These are phyloP conservation scores for Fusarium pilosicola DNA, from an alignment of 2,329 filamentous ascomycete species.

Conservation along the genomic window DNA sequence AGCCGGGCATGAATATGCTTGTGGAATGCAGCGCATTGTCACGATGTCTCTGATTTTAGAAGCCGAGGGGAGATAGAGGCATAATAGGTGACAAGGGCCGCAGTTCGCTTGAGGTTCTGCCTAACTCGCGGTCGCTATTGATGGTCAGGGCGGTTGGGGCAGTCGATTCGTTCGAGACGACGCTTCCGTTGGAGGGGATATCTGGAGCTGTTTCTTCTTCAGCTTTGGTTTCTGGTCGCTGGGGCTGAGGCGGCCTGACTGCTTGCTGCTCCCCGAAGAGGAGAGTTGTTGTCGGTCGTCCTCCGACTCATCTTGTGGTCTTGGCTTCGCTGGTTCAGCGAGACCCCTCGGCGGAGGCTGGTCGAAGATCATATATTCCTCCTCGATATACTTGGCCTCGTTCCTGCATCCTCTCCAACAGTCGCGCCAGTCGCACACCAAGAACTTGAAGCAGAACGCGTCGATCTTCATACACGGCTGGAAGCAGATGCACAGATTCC, in stretches of 20 bases:
- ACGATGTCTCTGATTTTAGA: constrained; percentile 49
- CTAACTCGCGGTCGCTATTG: constrained; percentile 50
- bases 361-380: constrained; percentile 71
- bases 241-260: constrained; percentile 47
- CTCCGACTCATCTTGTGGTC: constrained; percentile 38
- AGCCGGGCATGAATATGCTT: constrained; percentile 10
- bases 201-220: constrained; percentile 57
- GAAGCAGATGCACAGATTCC: constrained; percentile 96
- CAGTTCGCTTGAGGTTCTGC: constrained; percentile 54
- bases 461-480: constrained; percentile 98
- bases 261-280: constrained; percentile 73
- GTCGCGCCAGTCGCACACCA: constrained; percentile 94
- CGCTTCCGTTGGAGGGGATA: constrained; percentile 56
- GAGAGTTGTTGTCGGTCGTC: constrained; percentile 53
- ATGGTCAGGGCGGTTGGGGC: constrained; percentile 59
- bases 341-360: constrained; percentile 65
- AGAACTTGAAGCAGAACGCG: constrained; percentile 91
- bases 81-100: constrained; percentile 73
- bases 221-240: constrained; percentile 40
- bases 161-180: constrained; percentile 55
- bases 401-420: constrained; percentile 98
- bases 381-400: constrained; percentile 80
- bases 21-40: constrained; percentile 8
- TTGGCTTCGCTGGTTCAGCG: constrained; percentile 48
- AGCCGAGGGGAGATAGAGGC: constrained; percentile 70